These are phyloP conservation scores for Mortierella sp. DNA, from an alignment of 371 early-diverging fungal species.

Conservation along the genomic window DNA sequence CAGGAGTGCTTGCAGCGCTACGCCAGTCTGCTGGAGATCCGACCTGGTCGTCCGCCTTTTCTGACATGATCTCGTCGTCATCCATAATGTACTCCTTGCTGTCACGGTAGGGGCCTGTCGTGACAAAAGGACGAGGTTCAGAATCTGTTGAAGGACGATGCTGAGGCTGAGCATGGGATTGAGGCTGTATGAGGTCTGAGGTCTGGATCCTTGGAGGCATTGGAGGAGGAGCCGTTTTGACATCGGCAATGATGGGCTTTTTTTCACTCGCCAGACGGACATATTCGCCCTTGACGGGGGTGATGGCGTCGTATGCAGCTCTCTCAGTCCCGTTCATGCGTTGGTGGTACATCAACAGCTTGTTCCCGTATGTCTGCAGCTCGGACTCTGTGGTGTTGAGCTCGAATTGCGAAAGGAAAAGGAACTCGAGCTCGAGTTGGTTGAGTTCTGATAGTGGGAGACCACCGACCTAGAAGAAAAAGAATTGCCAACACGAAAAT, in stretches of 20 bases:
- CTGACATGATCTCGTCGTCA: constrained; percentile 56
- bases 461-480: constrained; percentile 82
- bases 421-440: constrained; percentile 89
- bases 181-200: constrained; percentile 8
- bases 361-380: constrained; percentile 81
- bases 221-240: constrained; percentile 3
- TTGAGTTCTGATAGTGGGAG: constrained; percentile 88
- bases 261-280: constrained; percentile 35
- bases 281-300: constrained; percentile 50
- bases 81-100: constrained; percentile 49
- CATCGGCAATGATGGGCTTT: constrained; percentile 33
- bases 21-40: constrained; percentile 39
- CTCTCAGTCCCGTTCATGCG: constrained; percentile 53
- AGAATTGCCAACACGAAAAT: background rate
- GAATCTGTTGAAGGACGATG: constrained; percentile 23
- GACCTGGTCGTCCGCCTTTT: constrained; percentile 31
- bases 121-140: constrained; percentile 27
- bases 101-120: constrained; percentile 49
- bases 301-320: constrained; percentile 43
- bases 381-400: constrained; percentile 78
- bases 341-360: constrained; percentile 62
- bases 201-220: constrained; percentile 26
- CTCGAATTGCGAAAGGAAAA: constrained; percentile 88
- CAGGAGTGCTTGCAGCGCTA: constrained; percentile 34
- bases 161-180: background rate